Evolutionary conservation across 176 grass and related monocot species (phyloP), one percentile per base, ranked within the genome.

Genomic region (Metroxylon sagu): DNA sequence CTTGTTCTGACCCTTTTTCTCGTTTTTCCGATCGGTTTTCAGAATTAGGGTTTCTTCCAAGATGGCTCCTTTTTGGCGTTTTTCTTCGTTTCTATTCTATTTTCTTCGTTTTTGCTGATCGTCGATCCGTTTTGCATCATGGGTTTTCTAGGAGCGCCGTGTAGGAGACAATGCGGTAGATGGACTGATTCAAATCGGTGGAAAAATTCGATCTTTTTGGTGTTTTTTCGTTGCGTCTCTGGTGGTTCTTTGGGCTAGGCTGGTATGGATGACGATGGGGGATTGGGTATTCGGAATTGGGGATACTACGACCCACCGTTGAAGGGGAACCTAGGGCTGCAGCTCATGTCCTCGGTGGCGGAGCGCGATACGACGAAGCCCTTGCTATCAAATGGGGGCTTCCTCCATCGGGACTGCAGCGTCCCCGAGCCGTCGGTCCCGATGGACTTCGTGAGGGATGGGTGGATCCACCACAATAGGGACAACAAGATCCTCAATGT

Each of bases 241-340:
- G 31, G 31, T 35, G 6, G 58, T 25, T 48, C 50, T 58, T 25
- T 49, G 3, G 23, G 59, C 52, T 12, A 6, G 1, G 64, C 35
- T 5, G 60, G 76, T 61, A 90, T 90, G 91, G 86, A 95, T 65
- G 89, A 85, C 14, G 85, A 95, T 15, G 85, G 75, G 16, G 64
- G 72, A 57, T 81, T 90, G 25, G 71, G 86, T 25, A 77, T 90
- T 50, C 80, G 80, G 77, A 86, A 87, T 82, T 87, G 91, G 86
- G 83, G 86, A 56, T 95, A 79, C 81, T 95, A 90, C n/a, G 86
- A 90, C 2, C 26, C 62, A 3, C 73, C 64, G 0, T 62, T 81
- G 19, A 95, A 95, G 82, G 66, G 76, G 60, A 89, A 74, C 59
- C 76, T 87, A 19, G 82, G 85, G 28, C 63, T 95, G 51, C 86